Evolutionary conservation across 352 stramenopile species (phyloP).

Genomic region (Globisporangium iwayamae): DNA sequence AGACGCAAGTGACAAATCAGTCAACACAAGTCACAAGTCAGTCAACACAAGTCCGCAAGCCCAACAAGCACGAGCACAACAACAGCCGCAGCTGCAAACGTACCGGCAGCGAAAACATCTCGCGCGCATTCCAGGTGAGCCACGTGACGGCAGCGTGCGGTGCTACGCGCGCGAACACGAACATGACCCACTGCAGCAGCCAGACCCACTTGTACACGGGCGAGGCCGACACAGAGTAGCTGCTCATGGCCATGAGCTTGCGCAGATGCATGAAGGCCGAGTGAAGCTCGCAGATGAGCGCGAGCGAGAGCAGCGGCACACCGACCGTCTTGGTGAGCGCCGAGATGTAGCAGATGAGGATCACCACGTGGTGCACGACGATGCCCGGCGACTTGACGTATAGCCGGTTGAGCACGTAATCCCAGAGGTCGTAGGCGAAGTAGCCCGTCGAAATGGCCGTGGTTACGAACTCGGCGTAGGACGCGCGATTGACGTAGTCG

Average conservation of each 20-base stretch:
- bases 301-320: constrained; percentile 67
- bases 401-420: constrained; percentile 66
- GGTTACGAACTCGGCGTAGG: constrained; percentile 41
- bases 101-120: constrained; percentile 39
- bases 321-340: constrained; percentile 69
- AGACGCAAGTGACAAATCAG: neutral
- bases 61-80: neutral
- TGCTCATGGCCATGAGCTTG: constrained; percentile 73
- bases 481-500: constrained; percentile 36
- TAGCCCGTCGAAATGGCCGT: constrained; percentile 71
- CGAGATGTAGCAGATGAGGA: constrained; percentile 80
- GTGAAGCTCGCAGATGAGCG: constrained; percentile 74
- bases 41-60: neutral
- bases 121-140: constrained; percentile 39
- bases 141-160: constrained; percentile 41
- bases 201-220: constrained; percentile 39
- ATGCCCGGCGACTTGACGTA: constrained; percentile 73
- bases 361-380: constrained; percentile 69
- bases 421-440: constrained; percentile 81
- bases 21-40: constrained; percentile 3
- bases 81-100: neutral
- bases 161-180: constrained; percentile 37
- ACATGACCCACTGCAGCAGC: constrained; percentile 53
- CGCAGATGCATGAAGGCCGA: constrained; percentile 73
- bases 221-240: constrained; percentile 31